phyloP scores from a whole-genome alignment of 2,329 filamentous ascomycete genomes.

The Dactylella cylindrospora region DNA sequence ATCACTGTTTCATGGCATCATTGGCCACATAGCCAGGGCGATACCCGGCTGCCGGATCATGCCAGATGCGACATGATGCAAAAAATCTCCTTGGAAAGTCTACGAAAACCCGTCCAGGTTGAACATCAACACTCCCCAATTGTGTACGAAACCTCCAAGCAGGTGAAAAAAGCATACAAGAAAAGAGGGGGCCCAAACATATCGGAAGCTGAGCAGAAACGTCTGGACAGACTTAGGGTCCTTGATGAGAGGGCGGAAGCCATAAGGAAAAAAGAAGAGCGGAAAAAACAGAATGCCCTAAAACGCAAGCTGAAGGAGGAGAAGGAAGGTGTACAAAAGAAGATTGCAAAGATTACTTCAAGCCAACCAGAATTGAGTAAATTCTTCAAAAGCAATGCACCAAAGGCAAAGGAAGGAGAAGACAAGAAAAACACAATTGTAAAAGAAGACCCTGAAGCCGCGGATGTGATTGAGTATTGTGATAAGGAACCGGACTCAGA shows the following conservation, averaged over 20 bases:
- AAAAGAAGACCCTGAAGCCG: too few species aligned
- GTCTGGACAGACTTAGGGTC: constrained; percentile 24
- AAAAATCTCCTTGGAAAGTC: constrained; percentile 28
- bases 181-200: constrained; percentile 10
- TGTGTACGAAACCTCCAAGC: constrained; percentile 39
- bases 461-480: too few species aligned
- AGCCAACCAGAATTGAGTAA: constrained; percentile 37
- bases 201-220: constrained; percentile 28
- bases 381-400: too few species aligned
- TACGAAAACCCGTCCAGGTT: constrained; percentile 10
- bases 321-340: constrained; percentile 39
- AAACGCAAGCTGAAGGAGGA: constrained; percentile 42
- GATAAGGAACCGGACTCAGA: too few species aligned
- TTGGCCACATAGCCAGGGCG: too few species aligned
- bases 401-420: too few species aligned
- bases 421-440: too few species aligned
- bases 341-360: constrained; percentile 29
- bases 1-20: too few species aligned
- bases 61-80: too few species aligned
- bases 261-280: constrained; percentile 28
- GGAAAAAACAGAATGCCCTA: constrained; percentile 38
- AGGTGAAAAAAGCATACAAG: constrained; percentile 37
- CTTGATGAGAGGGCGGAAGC: constrained; percentile 37
- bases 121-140: constrained; percentile 4
- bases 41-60: too few species aligned